phyloP scores from a whole-genome alignment of 2,329 filamentous ascomycete genomes.

The Alternaria angustiovoidea region DNA sequence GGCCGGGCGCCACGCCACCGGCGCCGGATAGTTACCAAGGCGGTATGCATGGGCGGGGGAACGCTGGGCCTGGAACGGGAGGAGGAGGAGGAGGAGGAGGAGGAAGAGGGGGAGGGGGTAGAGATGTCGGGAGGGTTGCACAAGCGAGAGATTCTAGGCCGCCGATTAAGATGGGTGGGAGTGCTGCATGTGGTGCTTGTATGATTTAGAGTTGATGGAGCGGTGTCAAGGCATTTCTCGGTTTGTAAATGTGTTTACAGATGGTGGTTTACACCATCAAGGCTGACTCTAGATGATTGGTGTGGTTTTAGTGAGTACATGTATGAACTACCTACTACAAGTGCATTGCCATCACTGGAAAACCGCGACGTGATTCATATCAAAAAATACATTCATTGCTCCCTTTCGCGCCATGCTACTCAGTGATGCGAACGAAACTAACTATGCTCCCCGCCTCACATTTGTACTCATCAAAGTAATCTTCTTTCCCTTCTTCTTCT shows the following conservation, averaged over 20 bases:
- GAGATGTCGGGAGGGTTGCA: constrained; percentile 32
- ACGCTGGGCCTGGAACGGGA: constrained; percentile 24
- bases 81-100: constrained; percentile 11
- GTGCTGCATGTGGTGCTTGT: constrained; percentile 43
- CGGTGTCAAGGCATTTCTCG: no score
- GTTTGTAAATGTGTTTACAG: no score
- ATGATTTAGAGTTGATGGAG: constrained; percentile 18
- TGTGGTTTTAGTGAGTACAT: not conserved
- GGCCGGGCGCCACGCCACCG: constrained; percentile 30
- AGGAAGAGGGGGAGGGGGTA: constrained; percentile 15
- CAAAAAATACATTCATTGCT: constrained; percentile 21
- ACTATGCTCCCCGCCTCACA: constrained; percentile 62
- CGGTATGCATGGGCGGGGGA: constrained; percentile 41
- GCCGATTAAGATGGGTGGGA: constrained; percentile 37
- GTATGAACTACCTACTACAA: not conserved
- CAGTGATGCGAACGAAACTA: constrained; percentile 26
- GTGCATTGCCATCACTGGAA: not conserved
- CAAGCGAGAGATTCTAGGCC: constrained; percentile 36
- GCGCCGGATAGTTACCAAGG: constrained; percentile 40
- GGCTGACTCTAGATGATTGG: not conserved
- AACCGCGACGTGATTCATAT: not conserved
- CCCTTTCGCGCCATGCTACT: constrained; percentile 39
- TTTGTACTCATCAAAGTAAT: constrained; percentile 74
- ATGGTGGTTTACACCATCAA: not conserved
- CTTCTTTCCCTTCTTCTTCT: constrained; percentile 73